A percentile compares a stretch with the other conserved stretches of the same genome.
Conservation (phyloP, 1,139 yeast species). For the Ogataea hybrid region DNA sequence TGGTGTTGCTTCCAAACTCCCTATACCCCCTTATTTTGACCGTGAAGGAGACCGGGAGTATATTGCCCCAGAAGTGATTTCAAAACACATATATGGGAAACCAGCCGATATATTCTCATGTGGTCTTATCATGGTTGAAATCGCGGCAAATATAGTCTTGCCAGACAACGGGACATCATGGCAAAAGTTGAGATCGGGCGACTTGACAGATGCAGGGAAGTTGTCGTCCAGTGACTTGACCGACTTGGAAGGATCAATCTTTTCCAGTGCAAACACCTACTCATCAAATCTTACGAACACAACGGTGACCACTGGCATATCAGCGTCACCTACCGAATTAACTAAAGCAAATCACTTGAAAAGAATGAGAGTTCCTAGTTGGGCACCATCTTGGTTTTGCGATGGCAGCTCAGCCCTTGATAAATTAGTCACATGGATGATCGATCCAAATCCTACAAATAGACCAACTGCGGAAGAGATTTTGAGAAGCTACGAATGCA, state of each 20-base stretch:
- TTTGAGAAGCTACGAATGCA: slow-evolving; percentile 68
- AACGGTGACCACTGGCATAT: slow-evolving; percentile 6
- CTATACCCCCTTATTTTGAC: slow-evolving; percentile 63
- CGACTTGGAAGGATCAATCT: slow-evolving; percentile 22
- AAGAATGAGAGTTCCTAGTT: slow-evolving; percentile 47
- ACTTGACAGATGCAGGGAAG: slow-evolving; percentile 90
- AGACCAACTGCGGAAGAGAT: slow-evolving; percentile 78
- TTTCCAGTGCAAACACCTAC: slow-evolving; percentile 24
- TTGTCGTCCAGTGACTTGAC: slow-evolving; percentile 66
- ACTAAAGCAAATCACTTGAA: slow-evolving; percentile 10
- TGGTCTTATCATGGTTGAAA: slow-evolving; percentile 89
- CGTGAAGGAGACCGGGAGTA: slow-evolving; percentile 97
- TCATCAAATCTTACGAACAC: slow-evolving; percentile 20
- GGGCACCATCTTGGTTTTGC: slow-evolving; percentile 85
- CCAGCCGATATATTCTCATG: slow-evolving; percentile 94
- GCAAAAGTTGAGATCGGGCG: slow-evolving; percentile 96
- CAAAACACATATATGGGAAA: slow-evolving; percentile 78
- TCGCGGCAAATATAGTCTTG: slow-evolving; percentile 90
- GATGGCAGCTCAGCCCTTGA: slow-evolving; percentile 77
- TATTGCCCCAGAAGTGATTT: slow-evolving; percentile 94
- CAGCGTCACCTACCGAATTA: slow-evolving; percentile 8
- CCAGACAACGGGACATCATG: slow-evolving; percentile 98
- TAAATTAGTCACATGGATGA: slow-evolving; percentile 81
- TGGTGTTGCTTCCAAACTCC: slow-evolving; percentile 58
- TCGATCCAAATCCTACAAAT: slow-evolving; percentile 77